A percentile compares a stretch with the other conserved stretches of the same genome.
These are phyloP conservation scores for Alternaria gansuensis DNA, from an alignment of 2,329 filamentous ascomycete genomes.

Conservation along the genomic window DNA sequence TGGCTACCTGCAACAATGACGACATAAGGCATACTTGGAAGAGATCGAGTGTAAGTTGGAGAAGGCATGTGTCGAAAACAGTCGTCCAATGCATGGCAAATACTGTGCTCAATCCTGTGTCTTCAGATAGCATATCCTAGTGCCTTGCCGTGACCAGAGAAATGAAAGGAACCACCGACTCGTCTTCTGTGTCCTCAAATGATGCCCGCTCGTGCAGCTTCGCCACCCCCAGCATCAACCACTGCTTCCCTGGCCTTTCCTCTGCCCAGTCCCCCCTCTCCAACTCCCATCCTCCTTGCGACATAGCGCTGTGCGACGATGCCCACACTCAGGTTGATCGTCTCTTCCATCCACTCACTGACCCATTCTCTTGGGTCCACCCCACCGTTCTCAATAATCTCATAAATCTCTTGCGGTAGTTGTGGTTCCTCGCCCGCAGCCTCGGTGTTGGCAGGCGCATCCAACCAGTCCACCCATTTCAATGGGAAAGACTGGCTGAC, in stretches of 20 bases:
- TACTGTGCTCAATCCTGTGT: conserved; percentile 7
- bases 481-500: conserved; percentile 84
- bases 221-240: conserved; percentile 67
- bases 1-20: not conserved
- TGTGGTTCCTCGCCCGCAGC: conserved; percentile 58
- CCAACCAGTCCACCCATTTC: conserved; percentile 91
- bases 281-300: conserved; percentile 92
- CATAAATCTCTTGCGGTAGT: conserved; percentile 83
- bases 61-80: not conserved
- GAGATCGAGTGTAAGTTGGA: not conserved
- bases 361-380: conserved; percentile 98
- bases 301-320: conserved; percentile 95
- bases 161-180: conserved; percentile 9
- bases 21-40: not conserved
- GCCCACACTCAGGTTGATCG: conserved; percentile 78
- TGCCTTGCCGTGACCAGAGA: conserved; percentile 11
- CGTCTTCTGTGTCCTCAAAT: conserved; percentile 30
- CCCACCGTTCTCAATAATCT: conserved; percentile 76
- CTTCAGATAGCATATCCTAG: conserved; percentile 2
- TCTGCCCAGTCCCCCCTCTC: conserved; percentile 74
- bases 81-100: conserved; percentile 10
- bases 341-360: conserved; percentile 95
- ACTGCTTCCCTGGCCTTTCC: conserved; percentile 65
- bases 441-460: conserved; percentile 60
- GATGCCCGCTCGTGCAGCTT: conserved; percentile 65